phyloP scores from a whole-genome alignment of 495 filamentous ascomycete species.

The Lichenothelia convexa region DNA sequence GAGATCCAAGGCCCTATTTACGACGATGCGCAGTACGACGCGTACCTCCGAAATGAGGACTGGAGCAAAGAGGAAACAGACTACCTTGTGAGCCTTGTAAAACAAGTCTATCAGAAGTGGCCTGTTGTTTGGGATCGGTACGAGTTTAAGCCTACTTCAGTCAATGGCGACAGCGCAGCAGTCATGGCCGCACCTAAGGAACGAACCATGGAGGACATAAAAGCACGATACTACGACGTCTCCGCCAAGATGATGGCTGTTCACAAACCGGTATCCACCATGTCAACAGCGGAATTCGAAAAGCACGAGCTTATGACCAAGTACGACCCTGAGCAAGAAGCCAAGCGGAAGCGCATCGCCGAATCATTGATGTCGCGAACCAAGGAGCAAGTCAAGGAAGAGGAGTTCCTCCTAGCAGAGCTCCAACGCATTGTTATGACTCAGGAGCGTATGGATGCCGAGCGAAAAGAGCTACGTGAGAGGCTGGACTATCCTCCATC shows the following conservation, averaged over 20 bases:
- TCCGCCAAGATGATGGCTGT: constrained; percentile 72
- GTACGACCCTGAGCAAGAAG: constrained; percentile 64
- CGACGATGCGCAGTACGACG: constrained; percentile 68
- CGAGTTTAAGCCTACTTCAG: constrained; percentile 42
- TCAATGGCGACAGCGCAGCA: constrained; percentile 14
- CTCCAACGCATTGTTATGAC: constrained; percentile 73
- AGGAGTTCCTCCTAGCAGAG: constrained; percentile 72
- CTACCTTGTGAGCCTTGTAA: constrained; percentile 56
- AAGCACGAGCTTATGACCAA: constrained; percentile 67
- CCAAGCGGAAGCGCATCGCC: constrained; percentile 65
- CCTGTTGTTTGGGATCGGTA: constrained; percentile 86
- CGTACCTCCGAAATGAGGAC: constrained; percentile 47
- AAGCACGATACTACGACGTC: constrained; percentile 73
- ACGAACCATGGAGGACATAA: constrained; percentile 73
- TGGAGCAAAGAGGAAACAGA: constrained; percentile 91
- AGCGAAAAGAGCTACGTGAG: constrained; percentile 77
- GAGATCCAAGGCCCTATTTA: constrained; percentile 56
- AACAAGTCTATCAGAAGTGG: constrained; percentile 73
- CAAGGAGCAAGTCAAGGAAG: constrained; percentile 76
- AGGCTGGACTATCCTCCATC: constrained; percentile 64
- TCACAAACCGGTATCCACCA: constrained; percentile 61
- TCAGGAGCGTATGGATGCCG: constrained; percentile 64
- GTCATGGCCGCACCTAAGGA: constrained; percentile 23
- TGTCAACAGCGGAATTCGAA: constrained; percentile 66
- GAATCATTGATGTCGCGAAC: constrained; percentile 57